Evolutionary conservation across 1,284 basidiomycete species (phyloP), one percentile per base, ranked within the genome.

Genomic region (Peniophora sp.): DNA sequence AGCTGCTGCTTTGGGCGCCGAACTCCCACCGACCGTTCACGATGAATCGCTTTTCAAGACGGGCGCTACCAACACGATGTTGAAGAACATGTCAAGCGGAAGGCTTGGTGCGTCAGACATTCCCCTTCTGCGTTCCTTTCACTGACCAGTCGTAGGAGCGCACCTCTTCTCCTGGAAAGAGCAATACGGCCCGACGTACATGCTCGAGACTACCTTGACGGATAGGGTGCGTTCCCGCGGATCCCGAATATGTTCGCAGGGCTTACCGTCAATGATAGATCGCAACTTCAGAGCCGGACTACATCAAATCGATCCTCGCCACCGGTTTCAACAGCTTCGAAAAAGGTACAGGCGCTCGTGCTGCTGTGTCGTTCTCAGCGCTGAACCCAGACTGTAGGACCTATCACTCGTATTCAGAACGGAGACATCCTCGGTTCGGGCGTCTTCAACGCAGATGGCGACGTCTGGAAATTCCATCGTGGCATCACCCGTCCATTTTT

Each of bases 401-500:
- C 38, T 20, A 23, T 38, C 8, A 50, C 19, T 16, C 20, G 22
- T 11, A 23, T 47, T 9, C 19, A 45, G 19, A 41, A 32, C 23
- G 20, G 39, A 6, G 20, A 45, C 10, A 27, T 56, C 3, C 36
- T 56, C 19, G 54, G 54, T 11, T 25, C 8, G n/a, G 54, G 54
- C 16, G 54, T 56, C 17, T 56, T 56, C 39, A 56, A 56, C 23
- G 41, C 52, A 6, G 54, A 56, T 25, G 52, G 55, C 47, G 20
- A 32, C 20, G 19, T n/a, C 3, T 20, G 32, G 41, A 66, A 64
- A 46, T 63, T 60, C 54, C 57, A 61, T 56, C 63, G 65, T 23
- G 53, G 56, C 3, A 66, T 66, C 64, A 64, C 65, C 2, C 55
- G 64, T 9, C 61, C 59, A 3, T 63, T 61, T 54, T 61, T 63